Base-by-base conservation (phyloP, 179 eudicot species). In the Camellia oleifera region DNA sequence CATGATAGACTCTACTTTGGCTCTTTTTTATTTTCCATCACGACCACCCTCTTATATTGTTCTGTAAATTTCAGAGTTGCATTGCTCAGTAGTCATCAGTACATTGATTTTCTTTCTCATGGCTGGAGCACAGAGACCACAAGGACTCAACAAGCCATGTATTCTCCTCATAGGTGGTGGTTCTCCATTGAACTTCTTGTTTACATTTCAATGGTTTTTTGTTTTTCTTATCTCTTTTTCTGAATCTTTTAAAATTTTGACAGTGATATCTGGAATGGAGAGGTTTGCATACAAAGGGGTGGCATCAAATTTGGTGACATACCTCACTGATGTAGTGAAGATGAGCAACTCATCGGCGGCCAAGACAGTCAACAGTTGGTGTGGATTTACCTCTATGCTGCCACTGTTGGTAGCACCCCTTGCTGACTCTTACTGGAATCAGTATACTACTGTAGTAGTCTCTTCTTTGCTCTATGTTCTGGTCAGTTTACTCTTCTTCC, bases 231-330 rank as follows among this genome's bases (percentile, higher is more conserved):
- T 74, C 8, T 20, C 42, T 58, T 48, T 73, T 12, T 48, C 56
- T 23, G 15, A 15, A 11, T n/a, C 11, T 56, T 12, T 32, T 42
- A 50, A 15, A 7, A 52, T 11, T 9, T 12, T 69, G 72, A 50
- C 74, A 96, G 99, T 87, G 80, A 87, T 96, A 3, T 90, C 97
- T 58, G 99, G 99, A 0, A 88, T 96, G 93, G 99, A 96, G 89
- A 86, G 99, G 81, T 91, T 94, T 79, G 98, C 97, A 26, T 96
- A 89, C 92, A 96, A 96, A 90, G 99, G 99, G 77, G 99, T 96
- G 88, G 97, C 97, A 13, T 94, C 99, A 26, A 96, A 96, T 82
- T 53, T 96, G 80, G 99, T 96, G 73, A 94, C 90, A 12, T 96
- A 96, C 80, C 83, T 96, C 0, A 94, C 97, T 0, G 97, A 94